These are phyloP conservation scores for Musa acuminata DNA, from an alignment of 176 grass and related monocot genomes.

Conservation along the genomic window DNA sequence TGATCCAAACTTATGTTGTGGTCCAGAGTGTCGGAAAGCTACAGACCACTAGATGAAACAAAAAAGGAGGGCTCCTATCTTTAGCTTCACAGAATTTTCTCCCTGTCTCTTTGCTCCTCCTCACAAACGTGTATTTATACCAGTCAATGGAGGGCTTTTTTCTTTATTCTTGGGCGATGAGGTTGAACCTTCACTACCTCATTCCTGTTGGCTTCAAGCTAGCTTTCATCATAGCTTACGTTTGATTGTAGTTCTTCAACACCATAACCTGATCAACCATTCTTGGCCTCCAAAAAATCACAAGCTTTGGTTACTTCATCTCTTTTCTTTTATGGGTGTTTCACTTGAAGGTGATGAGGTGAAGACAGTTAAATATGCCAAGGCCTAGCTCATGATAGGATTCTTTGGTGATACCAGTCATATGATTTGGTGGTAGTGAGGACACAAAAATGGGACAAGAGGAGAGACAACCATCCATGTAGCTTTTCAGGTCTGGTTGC, in stretches of 20 bases:
- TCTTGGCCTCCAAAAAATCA: no score
- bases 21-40: not conserved
- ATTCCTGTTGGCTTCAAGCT: no score
- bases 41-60: not conserved
- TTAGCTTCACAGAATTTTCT: not conserved
- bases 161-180: not conserved
- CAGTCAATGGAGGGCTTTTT: not conserved
- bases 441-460: conserved; percentile 1
- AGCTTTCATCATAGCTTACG: no score
- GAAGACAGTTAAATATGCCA: no score
- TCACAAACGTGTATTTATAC: not conserved
- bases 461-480: conserved; percentile 2
- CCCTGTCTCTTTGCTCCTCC: not conserved
- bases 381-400: not conserved
- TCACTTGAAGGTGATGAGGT: no score
- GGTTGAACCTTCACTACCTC: no score
- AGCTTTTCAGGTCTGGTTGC: not conserved
- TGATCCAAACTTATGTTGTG: no score
- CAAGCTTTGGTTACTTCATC: no score
- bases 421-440: conserved; percentile 2
- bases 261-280: no score
- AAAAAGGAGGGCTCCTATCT: not conserved
- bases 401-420: not conserved
- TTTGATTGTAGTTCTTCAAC: no score
- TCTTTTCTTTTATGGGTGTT: no score